These are phyloP conservation scores for Cladosporium sp. DNA, from an alignment of 2,329 filamentous ascomycete genomes.

Conservation along the genomic window DNA sequence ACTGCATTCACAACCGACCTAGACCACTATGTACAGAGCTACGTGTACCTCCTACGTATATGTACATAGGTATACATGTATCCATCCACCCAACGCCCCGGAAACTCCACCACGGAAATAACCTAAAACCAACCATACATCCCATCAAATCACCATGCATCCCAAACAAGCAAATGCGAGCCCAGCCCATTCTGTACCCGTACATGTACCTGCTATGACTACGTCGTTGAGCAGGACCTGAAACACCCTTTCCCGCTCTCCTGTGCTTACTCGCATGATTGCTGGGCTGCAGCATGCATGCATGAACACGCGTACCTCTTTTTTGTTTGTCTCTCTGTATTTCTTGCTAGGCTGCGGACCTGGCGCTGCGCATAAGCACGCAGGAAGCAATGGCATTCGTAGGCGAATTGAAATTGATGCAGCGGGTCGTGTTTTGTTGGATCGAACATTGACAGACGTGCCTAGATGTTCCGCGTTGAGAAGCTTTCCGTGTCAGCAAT, in stretches of 20 bases:
- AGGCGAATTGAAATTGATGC: background rate
- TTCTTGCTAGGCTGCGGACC: background rate
- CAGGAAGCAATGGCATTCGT: background rate
- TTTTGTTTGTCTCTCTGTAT: background rate
- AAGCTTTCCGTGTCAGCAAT: background rate
- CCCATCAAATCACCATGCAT: background rate
- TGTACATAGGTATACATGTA: background rate
- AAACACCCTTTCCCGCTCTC: background rate
- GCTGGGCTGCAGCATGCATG: background rate
- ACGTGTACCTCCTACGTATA: background rate
- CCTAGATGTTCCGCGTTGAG: background rate
- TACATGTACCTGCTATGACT: background rate
- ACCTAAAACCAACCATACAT: background rate
- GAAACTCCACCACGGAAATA: background rate
- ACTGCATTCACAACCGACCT: background rate
- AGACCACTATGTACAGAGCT: background rate
- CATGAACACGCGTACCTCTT: background rate
- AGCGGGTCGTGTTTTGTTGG: background rate
- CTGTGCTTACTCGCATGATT: background rate
- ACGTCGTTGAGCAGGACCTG: background rate
- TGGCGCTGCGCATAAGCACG: background rate
- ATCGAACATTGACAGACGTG: background rate
- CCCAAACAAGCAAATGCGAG: constrained; percentile 11
- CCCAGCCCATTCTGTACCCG: background rate
- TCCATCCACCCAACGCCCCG: background rate